These are phyloP conservation scores for Pleurotus tuoliensis DNA, from an alignment of 768 basidiomycete species.

Conservation along the genomic window DNA sequence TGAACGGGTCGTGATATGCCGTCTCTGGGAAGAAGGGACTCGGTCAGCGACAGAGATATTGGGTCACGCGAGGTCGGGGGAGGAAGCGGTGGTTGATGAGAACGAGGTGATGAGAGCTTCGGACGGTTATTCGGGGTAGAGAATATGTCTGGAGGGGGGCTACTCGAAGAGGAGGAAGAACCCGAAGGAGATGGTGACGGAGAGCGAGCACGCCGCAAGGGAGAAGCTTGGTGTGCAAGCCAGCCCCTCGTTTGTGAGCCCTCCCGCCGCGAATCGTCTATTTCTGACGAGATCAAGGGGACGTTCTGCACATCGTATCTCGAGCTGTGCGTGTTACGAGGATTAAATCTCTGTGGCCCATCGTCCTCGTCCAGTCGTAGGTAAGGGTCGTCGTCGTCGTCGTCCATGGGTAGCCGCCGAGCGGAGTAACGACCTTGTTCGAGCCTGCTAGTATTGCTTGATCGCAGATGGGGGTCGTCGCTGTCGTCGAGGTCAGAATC, in stretches of 20 bases:
- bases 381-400: conserved; percentile 75
- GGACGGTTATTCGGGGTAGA: conserved; percentile 14
- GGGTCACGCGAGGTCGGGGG: conserved; percentile 31
- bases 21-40: conserved; percentile 75
- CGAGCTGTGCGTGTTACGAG: conserved; percentile 15
- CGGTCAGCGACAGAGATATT: conserved; percentile 66
- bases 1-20: conserved; percentile 60
- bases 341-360: conserved; percentile 23
- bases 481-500: conserved; percentile 62
- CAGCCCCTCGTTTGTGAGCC: conserved; percentile 48
- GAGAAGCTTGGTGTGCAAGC: conserved; percentile 74
- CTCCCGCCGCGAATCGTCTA: conserved; percentile 27
- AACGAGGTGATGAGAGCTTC: conserved; percentile 22
- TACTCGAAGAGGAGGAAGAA: conserved; percentile 38
- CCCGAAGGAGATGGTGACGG: conserved; percentile 28
- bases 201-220: conserved; percentile 40
- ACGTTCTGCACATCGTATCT: conserved; percentile 29
- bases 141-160: conserved; percentile 40
- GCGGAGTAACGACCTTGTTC: conserved; percentile 21
- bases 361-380: conserved; percentile 70
- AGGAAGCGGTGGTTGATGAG: conserved; percentile 38
- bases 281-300: conserved; percentile 34
- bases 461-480: conserved; percentile 72
- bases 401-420: conserved; percentile 21
- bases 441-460: conserved; percentile 30